Base-by-base conservation (phyloP, 768 basidiomycete genomes). In the Leccinum arenicola region DNA sequence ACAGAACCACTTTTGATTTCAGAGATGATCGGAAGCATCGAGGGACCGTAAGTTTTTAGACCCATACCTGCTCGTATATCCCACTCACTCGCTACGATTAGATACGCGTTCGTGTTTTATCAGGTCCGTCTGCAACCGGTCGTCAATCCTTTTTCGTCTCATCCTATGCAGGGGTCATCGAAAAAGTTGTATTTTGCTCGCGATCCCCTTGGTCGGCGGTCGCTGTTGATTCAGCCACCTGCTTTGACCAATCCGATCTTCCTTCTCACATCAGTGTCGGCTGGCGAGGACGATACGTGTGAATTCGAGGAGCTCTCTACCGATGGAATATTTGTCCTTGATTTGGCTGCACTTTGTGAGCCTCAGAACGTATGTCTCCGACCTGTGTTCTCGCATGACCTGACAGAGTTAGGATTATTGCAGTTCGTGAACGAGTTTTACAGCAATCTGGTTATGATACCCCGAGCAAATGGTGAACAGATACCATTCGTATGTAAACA, bases 121-220 rank as follows among this genome's bases (percentile, higher is more conserved):
- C 82, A 89, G 66, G 92, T 89, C 68, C 54, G 84, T 56, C n/a
- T 38, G 43, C 40, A 17, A 17, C 33, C 21, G 19, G 14, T 25
- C 29, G 27, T 52, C 56, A 21, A 15, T 33, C 17, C 15, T 47
- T 23, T 43, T 7, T 43, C 10, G 7, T 56, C 56, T 63, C 29
- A 60, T 19, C 25, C n/a, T 6, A 19, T 52, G 55, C 63, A 87
- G 86, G 73, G 69, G 54, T 45, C 62, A 49, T 75, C 78, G 8
- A 69, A 75, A 31, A 78, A 71, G 33, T 65, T 96, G 9, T 90
- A 84, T 73, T 93, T 88, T 66, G 88, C 81, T 15, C 80, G 92
- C 55, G 93, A 96, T 72, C 91, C 92, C 3, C 81, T 95, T 3
- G 93, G 93, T 7, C 82, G 93, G 38, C 82, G 94, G 50, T 95